phyloP scores from a whole-genome alignment of 805 yeast genomes.

The Candida nemodendra region DNA sequence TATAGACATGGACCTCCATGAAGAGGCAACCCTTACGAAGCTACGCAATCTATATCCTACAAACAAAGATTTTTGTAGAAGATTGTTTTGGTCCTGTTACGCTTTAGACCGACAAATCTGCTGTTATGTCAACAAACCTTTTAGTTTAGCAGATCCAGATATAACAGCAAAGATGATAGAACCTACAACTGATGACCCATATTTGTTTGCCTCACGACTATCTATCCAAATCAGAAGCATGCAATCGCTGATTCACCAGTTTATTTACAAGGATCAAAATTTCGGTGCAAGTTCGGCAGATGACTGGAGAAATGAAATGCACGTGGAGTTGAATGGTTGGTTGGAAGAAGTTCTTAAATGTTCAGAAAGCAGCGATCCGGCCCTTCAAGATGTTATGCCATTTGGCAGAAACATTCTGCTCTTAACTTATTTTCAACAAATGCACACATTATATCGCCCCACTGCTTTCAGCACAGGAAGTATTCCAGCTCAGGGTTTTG shows the following conservation, averaged over 20 bases:
- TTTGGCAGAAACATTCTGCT: constrained; percentile 14
- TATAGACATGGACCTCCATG: constrained; percentile 46
- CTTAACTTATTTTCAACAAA: constrained; percentile 20
- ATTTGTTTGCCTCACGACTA: constrained; percentile 11
- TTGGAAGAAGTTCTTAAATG: constrained; percentile 8
- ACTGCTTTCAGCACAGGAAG: constrained; percentile 4
- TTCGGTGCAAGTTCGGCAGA: neutral
- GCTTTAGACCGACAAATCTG: constrained; percentile 47
- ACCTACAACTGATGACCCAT: constrained; percentile 1
- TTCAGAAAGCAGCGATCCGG: neutral
- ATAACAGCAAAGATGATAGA: constrained; percentile 11
- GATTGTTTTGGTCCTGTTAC: constrained; percentile 48
- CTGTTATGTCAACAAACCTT: constrained; percentile 45
- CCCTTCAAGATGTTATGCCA: neutral
- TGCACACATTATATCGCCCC: constrained; percentile 20
- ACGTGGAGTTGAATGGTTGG: constrained; percentile 16
- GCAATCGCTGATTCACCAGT: constrained; percentile 22
- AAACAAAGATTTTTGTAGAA: constrained; percentile 17
- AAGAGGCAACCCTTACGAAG: constrained; percentile 26
- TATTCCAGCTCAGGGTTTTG: constrained; percentile 8
- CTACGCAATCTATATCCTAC: constrained; percentile 1
- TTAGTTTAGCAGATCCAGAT: constrained; percentile 41
- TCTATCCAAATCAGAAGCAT: constrained; percentile 17
- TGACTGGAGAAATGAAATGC: constrained; percentile 17
- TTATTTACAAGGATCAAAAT: constrained; percentile 5